Evolutionary conservation across 2,329 filamentous ascomycete species (phyloP).

Genomic region (Lecanicillium sp.): DNA sequence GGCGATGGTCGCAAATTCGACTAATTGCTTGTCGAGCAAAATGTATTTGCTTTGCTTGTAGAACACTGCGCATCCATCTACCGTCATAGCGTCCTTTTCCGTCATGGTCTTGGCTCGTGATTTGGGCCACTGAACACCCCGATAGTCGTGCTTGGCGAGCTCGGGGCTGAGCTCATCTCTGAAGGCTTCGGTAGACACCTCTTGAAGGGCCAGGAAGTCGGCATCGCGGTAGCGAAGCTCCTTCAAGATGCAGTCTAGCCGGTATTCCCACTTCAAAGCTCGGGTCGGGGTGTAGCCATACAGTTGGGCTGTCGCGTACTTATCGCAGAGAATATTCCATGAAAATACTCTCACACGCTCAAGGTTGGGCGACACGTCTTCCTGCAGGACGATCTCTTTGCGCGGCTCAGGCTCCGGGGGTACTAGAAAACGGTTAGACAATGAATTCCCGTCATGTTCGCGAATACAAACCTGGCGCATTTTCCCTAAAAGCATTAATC

Average conservation of each 20-base stretch:
- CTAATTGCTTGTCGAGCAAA: constrained; percentile 84
- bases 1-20: constrained; percentile 86
- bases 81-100: constrained; percentile 78
- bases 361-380: constrained; percentile 51
- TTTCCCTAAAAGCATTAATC: constrained; percentile 76
- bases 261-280: constrained; percentile 81
- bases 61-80: constrained; percentile 95
- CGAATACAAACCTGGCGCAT: constrained; percentile 65
- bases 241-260: constrained; percentile 73
- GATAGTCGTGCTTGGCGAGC: constrained; percentile 82
- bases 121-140: constrained; percentile 89
- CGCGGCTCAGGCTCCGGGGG: constrained; percentile 71
- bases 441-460: neutral
- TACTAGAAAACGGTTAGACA: constrained; percentile 44
- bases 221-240: constrained; percentile 75
- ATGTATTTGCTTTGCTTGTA: constrained; percentile 95
- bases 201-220: constrained; percentile 89
- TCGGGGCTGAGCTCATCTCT: constrained; percentile 86
- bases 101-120: constrained; percentile 86
- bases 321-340: constrained; percentile 94
- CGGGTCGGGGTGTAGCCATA: constrained; percentile 87
- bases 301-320: constrained; percentile 75
- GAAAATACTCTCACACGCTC: constrained; percentile 81
- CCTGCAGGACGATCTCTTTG: constrained; percentile 71
- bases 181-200: constrained; percentile 88